Evolutionary conservation across 352 stramenopile genomes (phyloP).

Genomic region (Globisporangium apiculatum): DNA sequence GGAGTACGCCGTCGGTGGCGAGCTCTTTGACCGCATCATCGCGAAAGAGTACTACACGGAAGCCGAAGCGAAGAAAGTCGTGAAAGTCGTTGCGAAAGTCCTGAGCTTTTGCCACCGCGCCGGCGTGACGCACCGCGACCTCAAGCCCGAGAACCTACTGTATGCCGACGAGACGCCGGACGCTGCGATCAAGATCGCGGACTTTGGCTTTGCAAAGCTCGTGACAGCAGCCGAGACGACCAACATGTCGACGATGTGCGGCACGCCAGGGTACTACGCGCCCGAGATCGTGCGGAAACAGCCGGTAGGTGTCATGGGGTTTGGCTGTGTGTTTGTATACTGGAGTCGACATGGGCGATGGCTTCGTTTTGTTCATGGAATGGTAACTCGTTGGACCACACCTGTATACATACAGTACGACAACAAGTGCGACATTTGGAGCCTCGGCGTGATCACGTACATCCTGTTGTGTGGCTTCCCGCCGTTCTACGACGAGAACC

Average conservation of each 20-base stretch:
- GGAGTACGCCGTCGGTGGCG: slow-evolving; percentile 81
- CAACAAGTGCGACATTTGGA: slow-evolving; percentile 96
- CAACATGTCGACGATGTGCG: slow-evolving; percentile 86
- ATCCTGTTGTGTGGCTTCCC: slow-evolving; percentile 96
- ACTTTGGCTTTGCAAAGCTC: slow-evolving; percentile 88
- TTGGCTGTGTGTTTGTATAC: too few relatives aligned
- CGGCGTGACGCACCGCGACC: slow-evolving; percentile 92
- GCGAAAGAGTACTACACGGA: slow-evolving; percentile 90
- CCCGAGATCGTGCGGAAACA: slow-evolving; percentile 94
- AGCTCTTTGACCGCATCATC: slow-evolving; percentile 93
- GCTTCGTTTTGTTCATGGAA: too few relatives aligned
- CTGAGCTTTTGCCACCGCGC: slow-evolving; percentile 82
- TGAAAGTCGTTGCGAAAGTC: slow-evolving; percentile 84
- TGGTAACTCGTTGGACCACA: too few relatives aligned
- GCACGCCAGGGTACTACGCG: slow-evolving; percentile 95
- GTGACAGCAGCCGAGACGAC: slow-evolving; percentile 53
- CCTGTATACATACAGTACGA: slow-evolving; percentile 65
- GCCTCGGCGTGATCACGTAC: slow-evolving; percentile 84
- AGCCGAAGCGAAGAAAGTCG: slow-evolving; percentile 70
- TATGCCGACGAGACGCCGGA: slow-evolving; percentile 78
- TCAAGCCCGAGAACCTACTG: slow-evolving; percentile 97
- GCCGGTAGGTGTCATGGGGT: slow-evolving; percentile 19
- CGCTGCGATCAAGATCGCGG: slow-evolving; percentile 91
- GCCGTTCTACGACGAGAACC: slow-evolving; percentile 95
- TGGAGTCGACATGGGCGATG: too few relatives aligned